These are phyloP conservation scores for Yamadazyma triangularis DNA, from an alignment of 1,139 yeast species.

Conservation along the genomic window DNA sequence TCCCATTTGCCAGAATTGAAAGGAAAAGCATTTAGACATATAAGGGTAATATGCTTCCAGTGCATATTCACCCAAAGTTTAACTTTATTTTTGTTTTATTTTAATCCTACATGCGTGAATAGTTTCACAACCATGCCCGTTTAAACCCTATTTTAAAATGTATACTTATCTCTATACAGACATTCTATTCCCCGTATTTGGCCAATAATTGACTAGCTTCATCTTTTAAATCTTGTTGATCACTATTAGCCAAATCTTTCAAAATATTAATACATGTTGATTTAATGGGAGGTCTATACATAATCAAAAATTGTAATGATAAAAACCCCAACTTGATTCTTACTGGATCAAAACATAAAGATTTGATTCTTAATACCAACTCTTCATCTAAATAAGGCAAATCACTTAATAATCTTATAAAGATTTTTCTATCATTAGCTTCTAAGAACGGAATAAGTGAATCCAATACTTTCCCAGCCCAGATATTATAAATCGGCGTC, in stretches of 20 bases:
- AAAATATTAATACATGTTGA: slow-evolving; percentile 62
- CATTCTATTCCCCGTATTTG: slow-evolving; percentile 27
- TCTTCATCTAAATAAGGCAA: slow-evolving; percentile 67
- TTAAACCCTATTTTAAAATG: too few relatives aligned
- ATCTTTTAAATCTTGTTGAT: slow-evolving; percentile 50
- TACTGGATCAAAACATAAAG: slow-evolving; percentile 82
- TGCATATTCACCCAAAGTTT: too few relatives aligned
- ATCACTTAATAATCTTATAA: slow-evolving; percentile 80
- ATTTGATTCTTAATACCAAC: slow-evolving; percentile 60
- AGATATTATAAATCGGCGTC: slow-evolving; percentile 54
- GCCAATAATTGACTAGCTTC: slow-evolving; percentile 51
- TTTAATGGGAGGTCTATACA: slow-evolving; percentile 87
- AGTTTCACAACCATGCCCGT: too few relatives aligned
- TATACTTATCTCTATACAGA: neutral
- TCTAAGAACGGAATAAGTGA: slow-evolving; percentile 82
- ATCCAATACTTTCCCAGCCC: slow-evolving; percentile 74
- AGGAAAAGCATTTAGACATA: too few relatives aligned
- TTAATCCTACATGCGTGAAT: too few relatives aligned
- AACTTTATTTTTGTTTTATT: too few relatives aligned
- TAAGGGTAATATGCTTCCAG: too few relatives aligned
- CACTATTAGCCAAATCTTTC: slow-evolving; percentile 47
- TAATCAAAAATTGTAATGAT: slow-evolving; percentile 72
- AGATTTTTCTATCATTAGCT: slow-evolving; percentile 69
- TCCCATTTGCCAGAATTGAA: too few relatives aligned
- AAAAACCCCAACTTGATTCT: slow-evolving; percentile 77